Conservation (phyloP, 2,329 filamentous ascomycete species). For the Didymella pomorum region DNA sequence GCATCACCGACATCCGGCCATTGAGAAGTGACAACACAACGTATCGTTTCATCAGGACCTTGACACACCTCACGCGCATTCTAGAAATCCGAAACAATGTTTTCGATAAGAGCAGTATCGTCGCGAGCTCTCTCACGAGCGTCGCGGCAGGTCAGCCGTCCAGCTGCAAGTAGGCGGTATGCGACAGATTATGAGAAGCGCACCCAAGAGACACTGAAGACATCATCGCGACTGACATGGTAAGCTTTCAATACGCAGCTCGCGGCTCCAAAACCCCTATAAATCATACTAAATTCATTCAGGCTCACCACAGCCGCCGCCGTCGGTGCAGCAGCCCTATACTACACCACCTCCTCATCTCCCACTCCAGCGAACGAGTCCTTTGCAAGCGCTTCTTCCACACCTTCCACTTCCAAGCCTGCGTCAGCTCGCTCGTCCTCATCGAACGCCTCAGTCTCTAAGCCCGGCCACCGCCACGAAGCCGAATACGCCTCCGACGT, state of each 20-base stretch:
- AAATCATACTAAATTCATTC: not conserved
- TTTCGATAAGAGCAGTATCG: constrained; percentile 18
- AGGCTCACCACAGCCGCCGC: constrained; percentile 33
- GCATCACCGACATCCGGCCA: not conserved
- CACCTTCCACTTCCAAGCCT: constrained; percentile 2
- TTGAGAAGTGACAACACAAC: constrained; percentile 4
- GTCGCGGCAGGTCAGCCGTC: constrained; percentile 13
- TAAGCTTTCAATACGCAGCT: constrained; percentile 6
- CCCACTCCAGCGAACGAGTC: not conserved
- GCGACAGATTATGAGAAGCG: constrained; percentile 32
- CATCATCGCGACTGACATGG: constrained; percentile 31
- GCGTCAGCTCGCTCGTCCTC: constrained; percentile 1
- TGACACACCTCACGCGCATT: not conserved
- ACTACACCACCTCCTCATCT: constrained; percentile 23
- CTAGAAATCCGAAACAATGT: constrained; percentile 13
- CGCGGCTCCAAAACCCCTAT: not conserved
- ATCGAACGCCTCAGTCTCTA: not conserved
- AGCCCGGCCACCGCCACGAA: constrained; percentile 19
- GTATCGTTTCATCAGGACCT: not conserved
- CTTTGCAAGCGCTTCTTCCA: not conserved
- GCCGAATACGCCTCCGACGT: constrained; percentile 27
- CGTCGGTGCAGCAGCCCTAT: constrained; percentile 24
- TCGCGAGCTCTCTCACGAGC: constrained; percentile 22
- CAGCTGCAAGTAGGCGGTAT: constrained; percentile 26
- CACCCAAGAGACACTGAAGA: constrained; percentile 28